Evolutionary conservation across 805 yeast genomes (phyloP).

Genomic region (Clavispora vitiphila): DNA sequence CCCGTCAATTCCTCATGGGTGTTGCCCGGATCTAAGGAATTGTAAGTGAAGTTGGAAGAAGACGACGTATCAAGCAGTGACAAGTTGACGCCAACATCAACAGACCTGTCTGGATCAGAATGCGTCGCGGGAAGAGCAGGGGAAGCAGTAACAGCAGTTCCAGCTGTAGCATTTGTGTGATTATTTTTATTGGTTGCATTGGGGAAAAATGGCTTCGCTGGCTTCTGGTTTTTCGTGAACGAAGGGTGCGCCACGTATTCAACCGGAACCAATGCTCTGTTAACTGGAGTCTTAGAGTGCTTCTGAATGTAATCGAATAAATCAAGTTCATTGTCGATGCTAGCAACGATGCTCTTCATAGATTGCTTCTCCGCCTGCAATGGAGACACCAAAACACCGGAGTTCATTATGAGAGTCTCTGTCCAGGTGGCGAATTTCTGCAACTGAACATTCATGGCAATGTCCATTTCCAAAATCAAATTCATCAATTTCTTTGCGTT

Average conservation of each 20-base stretch:
- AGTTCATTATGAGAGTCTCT: slow-evolving; percentile 76
- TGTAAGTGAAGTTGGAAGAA: slow-evolving; percentile 8
- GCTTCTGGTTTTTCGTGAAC: slow-evolving; percentile 34
- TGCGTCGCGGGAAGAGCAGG: background rate
- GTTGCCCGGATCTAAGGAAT: slow-evolving; percentile 33
- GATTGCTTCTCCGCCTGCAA: slow-evolving; percentile 52
- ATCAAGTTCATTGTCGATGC: slow-evolving; percentile 80
- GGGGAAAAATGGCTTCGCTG: slow-evolving; percentile 32
- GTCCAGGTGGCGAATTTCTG: slow-evolving; percentile 85
- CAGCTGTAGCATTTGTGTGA: slow-evolving; percentile 1
- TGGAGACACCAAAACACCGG: slow-evolving; percentile 81
- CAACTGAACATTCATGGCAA: slow-evolving; percentile 82
- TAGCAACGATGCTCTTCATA: slow-evolving; percentile 70
- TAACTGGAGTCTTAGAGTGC: slow-evolving; percentile 34
- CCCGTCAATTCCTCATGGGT: slow-evolving; percentile 27
- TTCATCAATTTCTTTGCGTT: slow-evolving; percentile 67
- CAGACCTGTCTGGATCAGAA: background rate
- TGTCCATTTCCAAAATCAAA: slow-evolving; percentile 79
- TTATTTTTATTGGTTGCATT: slow-evolving; percentile 8
- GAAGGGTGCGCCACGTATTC: slow-evolving; percentile 70
- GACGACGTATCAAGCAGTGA: slow-evolving; percentile 1
- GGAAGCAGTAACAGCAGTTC: background rate
- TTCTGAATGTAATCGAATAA: slow-evolving; percentile 63
- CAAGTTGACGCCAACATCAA: background rate
- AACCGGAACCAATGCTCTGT: slow-evolving; percentile 54